A percentile compares a stretch with the other conserved stretches of the same genome.
These are phyloP conservation scores for Zangia roseola DNA, from an alignment of 768 basidiomycete genomes.

Conservation along the genomic window DNA sequence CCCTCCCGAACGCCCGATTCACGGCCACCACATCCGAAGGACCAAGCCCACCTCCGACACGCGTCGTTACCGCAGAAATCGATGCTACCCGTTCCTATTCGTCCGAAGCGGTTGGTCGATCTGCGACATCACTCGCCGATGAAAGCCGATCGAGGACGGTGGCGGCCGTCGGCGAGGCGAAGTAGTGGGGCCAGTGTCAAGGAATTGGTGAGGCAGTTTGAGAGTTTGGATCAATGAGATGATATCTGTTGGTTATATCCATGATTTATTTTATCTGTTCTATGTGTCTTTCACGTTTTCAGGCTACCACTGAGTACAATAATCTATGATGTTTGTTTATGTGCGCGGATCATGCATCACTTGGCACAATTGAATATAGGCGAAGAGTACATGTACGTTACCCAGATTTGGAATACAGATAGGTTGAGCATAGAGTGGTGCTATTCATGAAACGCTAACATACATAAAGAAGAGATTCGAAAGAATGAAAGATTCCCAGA, in stretches of 20 bases:
- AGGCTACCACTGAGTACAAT: no score
- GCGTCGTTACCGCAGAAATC: conserved; percentile 41
- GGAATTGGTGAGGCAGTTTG: conserved; percentile 66
- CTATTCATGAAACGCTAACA: background rate
- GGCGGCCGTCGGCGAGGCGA: conserved; percentile 40
- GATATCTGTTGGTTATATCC: background rate
- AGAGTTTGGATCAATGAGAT: conserved; percentile 32
- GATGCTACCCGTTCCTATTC: conserved; percentile 44
- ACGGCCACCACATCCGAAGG: conserved; percentile 54
- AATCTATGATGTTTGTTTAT: conserved; percentile 7
- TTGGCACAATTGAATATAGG: no score
- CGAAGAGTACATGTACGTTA: no score
- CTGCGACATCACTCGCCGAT: conserved; percentile 43
- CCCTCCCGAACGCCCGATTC: conserved; percentile 52
- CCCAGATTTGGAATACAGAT: no score
- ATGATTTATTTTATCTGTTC: no score
- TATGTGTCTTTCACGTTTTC: no score
- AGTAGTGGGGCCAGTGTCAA: conserved; percentile 72
- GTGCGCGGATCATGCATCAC: no score
- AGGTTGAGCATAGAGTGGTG: no score
- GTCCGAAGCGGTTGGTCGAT: conserved; percentile 51
- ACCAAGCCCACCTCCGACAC: conserved; percentile 60
- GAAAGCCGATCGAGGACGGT: conserved; percentile 34
- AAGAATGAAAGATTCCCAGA: background rate
- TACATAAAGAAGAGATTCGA: background rate